Base-by-base conservation (phyloP, 371 early-diverging fungal genomes). In the Mortierella sp. region DNA sequence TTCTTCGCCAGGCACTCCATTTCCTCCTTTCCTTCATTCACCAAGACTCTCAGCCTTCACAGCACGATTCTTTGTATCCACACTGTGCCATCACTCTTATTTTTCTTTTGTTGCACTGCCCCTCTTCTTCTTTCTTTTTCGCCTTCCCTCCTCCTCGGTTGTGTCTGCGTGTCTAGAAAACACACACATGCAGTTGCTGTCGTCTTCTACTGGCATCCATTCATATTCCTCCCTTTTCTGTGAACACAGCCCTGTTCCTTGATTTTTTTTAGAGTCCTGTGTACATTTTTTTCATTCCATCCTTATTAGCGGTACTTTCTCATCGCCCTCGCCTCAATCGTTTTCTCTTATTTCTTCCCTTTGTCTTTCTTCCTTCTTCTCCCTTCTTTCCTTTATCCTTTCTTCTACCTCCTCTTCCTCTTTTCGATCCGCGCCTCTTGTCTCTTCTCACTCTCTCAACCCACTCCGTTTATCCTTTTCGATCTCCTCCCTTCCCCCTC, bases 361-460 rank as follows among this genome's bases (percentile, higher is more conserved):
- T 13, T 28, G 71, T 67, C n/a, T 9, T 67, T 64, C n/a, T 21
- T 26, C 59, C n/a, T n/a, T n/a, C n/a, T n/a, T n/a, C n/a, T n/a
- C n/a, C n/a, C n/a, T n/a, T n/a, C n/a, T n/a, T n/a, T n/a, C n/a
- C n/a, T n/a, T n/a, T n/a, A n/a, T n/a, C n/a, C n/a, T n/a, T n/a
- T n/a, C n/a, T n/a, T n/a, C n/a, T n/a, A n/a, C n/a, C n/a, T n/a
- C n/a, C n/a, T 51, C 53, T 53, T 73, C 31, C 69, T 43, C 16
- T 53, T 78, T 59, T 46, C 6, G 48, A 46, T 53, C 69, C 54
- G 28, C 57, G 31, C 74, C n/a, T 61, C n/a, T 61, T 46, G 26
- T 46, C n/a, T 40, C 14, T 54, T 28, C 43, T 57, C 10, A 24
- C 0, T 11, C 70, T 55, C 44, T n/a, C n/a, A 19, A 46, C 24